Percentiles rank a stretch among this genome's conserved stretches.
Evolutionary conservation across 2,329 filamentous ascomycete species (phyloP).

Genomic region (Plectosphaerella plurivora): DNA sequence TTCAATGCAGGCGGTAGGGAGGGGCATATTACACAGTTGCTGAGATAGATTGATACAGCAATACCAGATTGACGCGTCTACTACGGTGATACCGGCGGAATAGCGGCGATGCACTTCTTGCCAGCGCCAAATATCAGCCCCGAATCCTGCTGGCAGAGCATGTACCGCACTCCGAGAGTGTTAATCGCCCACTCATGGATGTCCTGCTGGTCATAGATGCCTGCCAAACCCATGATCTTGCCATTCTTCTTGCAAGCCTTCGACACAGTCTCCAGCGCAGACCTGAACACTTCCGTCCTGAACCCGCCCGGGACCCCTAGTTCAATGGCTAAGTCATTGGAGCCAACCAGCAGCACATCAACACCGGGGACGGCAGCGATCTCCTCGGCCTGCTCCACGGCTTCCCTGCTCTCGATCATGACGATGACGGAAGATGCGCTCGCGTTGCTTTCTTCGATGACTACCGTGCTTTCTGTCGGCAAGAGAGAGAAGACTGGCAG

Average conservation of each 20-base stretch:
- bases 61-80: no score
- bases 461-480: conserved; percentile 14
- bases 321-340: conserved; percentile 22
- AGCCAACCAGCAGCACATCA: conserved; percentile 25
- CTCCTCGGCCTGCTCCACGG: conserved; percentile 17
- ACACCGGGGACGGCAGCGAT: conserved; percentile 24
- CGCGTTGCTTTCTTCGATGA: conserved; percentile 15
- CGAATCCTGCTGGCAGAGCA: conserved; percentile 14
- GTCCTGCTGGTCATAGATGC: conserved; percentile 15
- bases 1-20: no score
- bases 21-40: no score
- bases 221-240: conserved; percentile 17
- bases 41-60: no score
- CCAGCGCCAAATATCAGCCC: conserved; percentile 5
- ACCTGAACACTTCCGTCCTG: conserved; percentile 11
- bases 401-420: conserved; percentile 21
- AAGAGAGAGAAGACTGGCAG: conserved; percentile 16
- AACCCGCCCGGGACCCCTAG: conserved; percentile 17
- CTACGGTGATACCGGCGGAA: not conserved
- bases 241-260: conserved; percentile 13
- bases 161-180: conserved; percentile 10
- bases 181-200: conserved; percentile 14
- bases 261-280: conserved; percentile 12
- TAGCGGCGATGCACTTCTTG: not conserved
- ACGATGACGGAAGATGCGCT: conserved; percentile 17